Base-by-base conservation (phyloP, 495 filamentous ascomycete species). In the Penicillium bovifimosum region DNA sequence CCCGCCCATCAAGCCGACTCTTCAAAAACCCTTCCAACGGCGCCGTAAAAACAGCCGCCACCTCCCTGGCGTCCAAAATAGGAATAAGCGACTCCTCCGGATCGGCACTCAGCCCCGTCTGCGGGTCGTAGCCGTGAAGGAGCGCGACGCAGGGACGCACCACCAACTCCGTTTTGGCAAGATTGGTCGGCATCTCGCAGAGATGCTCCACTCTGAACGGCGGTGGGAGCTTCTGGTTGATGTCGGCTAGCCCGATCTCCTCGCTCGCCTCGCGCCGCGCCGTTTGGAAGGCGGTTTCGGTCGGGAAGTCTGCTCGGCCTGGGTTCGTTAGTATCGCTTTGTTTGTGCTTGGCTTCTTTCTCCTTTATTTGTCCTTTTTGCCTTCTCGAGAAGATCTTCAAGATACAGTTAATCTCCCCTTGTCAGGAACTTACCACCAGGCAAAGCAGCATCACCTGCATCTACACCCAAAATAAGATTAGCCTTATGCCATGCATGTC, bases 81-180 rank as follows among this genome's bases (percentile, higher is more conserved):
- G 90, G 90, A 38, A 95, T 87, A 62, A 95, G 76, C 41, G 72
- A 76, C 16, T 85, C 80, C 56, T 92, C 88, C 2, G 80, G 84
- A 29, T 80, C 69, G 0, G 76, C 74, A 35, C 69, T 60, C 34
- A 63, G 42, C 8, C 64, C 66, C 2, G 64, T 66, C 6, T 27
- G 40, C 13, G 69, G 65, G 54, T 78, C 72, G 47, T 75, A 78
- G 4, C 84, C 76, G 58, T 88, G 85, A 20, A 96, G 72, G 36
- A 90, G 83, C 17, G 90, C 91, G 0, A 96, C 86, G 69, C 88
- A 92, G 10, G 91, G 91, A 10, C 88, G 80, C 4, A 96, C 91
- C 0, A 82, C 86, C 6, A 95, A 71, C 58, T 91, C 86, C 4
- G 87, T 95, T 54, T 82, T 82, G 1, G 91, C 90, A 17, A 95